Evolutionary conservation across 73 alveolate genomes (phyloP), one percentile per base, ranked within the genome.

Genomic region (Breviolum minutum): DNA sequence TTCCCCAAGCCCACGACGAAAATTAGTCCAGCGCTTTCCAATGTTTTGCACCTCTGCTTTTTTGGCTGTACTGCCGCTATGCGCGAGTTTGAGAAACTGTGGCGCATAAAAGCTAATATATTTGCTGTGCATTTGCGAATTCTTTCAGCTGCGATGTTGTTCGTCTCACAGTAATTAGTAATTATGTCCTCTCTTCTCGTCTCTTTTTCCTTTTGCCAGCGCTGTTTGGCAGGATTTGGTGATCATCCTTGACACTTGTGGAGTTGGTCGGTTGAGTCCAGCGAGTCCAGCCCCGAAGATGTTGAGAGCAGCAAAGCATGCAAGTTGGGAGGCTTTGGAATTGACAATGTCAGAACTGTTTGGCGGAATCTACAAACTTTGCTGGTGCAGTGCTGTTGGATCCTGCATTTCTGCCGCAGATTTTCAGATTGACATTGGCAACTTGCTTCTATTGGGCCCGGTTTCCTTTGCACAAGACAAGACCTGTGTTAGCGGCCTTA

Each of bases 401-500:
- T 22, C 29, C 22, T 88, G 95, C 70, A 24, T 26, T n/a, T 29
- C 61, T n/a, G 95, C 95, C 27, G 71, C 17, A 16, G 85, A 68
- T 9, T 88, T 88, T 22, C 70, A 19, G 40, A 26, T 62, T 20
- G 95, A 88, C 73, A 63, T 88, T 17, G 95, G 95, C 68, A 30
- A 73, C 73, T 70, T 88, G 48, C 26, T 20, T 40, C 71, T 88
- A 17, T 26, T 88, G 84, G 95, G 95, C 54, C 95, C 95, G 16
- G 71, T 54, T 22, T 30, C 61, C 6, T 27, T 68, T 27, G 32
- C 71, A 11, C 95, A 88, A 19, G 95, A 88, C 95, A 73, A 77
- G 74, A 88, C 95, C 29, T 88, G 95, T 88, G 85, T 88, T 19
- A 88, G 95, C 32, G 95, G 95, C 54, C 80, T 68, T 68, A 60